Evolutionary conservation across 345 rosid genomes (phyloP), one percentile per base, ranked within the genome.

Genomic region (Orychophragmus violaceus): DNA sequence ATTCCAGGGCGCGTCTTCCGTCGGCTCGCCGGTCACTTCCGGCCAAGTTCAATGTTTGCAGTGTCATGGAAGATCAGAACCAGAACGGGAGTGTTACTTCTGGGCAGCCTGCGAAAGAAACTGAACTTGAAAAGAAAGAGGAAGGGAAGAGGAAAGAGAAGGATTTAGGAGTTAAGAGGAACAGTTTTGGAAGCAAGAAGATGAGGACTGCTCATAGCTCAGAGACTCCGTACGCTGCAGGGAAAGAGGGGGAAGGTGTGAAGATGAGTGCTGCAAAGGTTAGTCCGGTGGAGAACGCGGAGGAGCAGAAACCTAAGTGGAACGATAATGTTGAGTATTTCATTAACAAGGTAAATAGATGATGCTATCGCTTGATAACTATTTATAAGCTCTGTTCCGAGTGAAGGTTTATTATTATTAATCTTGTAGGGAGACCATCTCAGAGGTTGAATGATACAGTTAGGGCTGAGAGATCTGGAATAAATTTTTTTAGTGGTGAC

Each of bases 121-220:
- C 8, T 55, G 80, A 68, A 32, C 30, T 42, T 69, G 66, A 62
- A 27, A 81, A 17, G 50, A 84, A 59, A 72, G 96, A 83, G 29
- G 95, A 84, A 25, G 69, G 75, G 35, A 89, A 84, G 84, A 82
- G 88, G 76, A 92, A 88, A 72, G 91, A 85, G 76, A 82, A 82
- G 78, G 85, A 83, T 17, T 73, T 83, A 39, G 78, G 76, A 42
- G 58, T 66, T 56, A 83, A 69, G 53, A 76, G 72, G 56, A 81
- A 72, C 45, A 87, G 84, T 68, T 95, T 91, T 18, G 97, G 91
- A 23, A 89, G 91, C 78, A 91, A 87, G 84, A 95, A 85, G 58
- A 71, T 78, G 83, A 84, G 74, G 78, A 83, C 72, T 78, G 80
- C 74, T 65, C 57, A 32, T 23, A 75, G 69, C 62, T 66, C 24